Evolutionary conservation across 805 yeast genomes (phyloP).

Genomic region (Kazachstania bromeliacearum): DNA sequence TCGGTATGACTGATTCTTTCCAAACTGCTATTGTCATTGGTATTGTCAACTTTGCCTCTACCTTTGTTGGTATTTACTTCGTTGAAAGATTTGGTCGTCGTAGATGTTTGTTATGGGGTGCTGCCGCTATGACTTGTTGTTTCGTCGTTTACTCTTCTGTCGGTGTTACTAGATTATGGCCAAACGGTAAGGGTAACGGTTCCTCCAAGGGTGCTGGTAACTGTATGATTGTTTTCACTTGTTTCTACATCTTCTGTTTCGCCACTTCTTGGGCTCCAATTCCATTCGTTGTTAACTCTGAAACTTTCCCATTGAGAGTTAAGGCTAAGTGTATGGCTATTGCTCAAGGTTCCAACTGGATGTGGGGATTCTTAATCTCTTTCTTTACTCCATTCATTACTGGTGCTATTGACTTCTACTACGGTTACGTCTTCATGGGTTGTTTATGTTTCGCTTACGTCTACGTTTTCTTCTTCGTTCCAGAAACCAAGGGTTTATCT

Average conservation of each 20-base stretch:
- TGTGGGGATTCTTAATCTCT: slow-evolving; percentile 61
- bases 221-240: slow-evolving; percentile 62
- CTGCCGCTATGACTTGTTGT: slow-evolving; percentile 39
- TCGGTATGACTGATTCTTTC: slow-evolving; percentile 50
- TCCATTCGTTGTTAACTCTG: slow-evolving; percentile 55
- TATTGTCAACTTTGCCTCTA: slow-evolving; percentile 50
- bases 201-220: slow-evolving; percentile 46
- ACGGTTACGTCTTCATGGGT: slow-evolving; percentile 51
- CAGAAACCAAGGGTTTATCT: slow-evolving; percentile 67
- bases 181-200: slow-evolving; percentile 27
- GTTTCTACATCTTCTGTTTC: slow-evolving; percentile 63
- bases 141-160: slow-evolving; percentile 40
- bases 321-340: slow-evolving; percentile 49
- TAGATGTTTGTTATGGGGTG: slow-evolving; percentile 38
- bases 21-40: slow-evolving; percentile 52
- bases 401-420: slow-evolving; percentile 49
- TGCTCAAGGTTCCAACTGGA: slow-evolving; percentile 55
- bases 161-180: slow-evolving; percentile 42
- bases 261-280: slow-evolving; percentile 74
- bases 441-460: slow-evolving; percentile 43
- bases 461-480: slow-evolving; percentile 57
- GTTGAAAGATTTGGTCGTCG: slow-evolving; percentile 51
- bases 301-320: slow-evolving; percentile 65
- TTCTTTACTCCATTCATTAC: slow-evolving; percentile 47
- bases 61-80: slow-evolving; percentile 42